A percentile compares a stretch with the other conserved stretches of the same genome.
phyloP scores from a whole-genome alignment of 768 basidiomycete species.

The Nidularia sp. region DNA sequence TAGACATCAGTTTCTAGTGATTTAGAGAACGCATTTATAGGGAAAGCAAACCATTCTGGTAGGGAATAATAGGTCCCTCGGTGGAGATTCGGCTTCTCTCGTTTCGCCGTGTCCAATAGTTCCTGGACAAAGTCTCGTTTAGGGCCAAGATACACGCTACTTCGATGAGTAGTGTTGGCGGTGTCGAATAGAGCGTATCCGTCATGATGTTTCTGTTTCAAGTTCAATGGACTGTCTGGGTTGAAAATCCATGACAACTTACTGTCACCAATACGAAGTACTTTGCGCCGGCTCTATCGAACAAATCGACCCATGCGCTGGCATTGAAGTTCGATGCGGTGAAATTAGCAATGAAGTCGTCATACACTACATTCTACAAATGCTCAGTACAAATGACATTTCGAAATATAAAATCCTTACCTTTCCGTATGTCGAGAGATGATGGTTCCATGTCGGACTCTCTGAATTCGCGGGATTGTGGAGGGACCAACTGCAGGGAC shows the following conservation, averaged over 20 bases:
- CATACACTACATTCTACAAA: slow-evolving; percentile 42
- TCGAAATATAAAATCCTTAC: slow-evolving; percentile 6
- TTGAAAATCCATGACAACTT: slow-evolving; percentile 5
- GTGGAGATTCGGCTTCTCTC: slow-evolving; percentile 44
- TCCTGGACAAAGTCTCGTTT: slow-evolving; percentile 49
- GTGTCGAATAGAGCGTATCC: slow-evolving; percentile 58
- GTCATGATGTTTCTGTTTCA: slow-evolving; percentile 54
- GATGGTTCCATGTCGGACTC: slow-evolving; percentile 43
- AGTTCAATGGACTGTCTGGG: too few relatives aligned
- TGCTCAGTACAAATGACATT: slow-evolving; percentile 9
- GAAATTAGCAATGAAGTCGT: slow-evolving; percentile 55
- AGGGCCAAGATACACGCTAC: slow-evolving; percentile 43
- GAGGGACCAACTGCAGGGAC: slow-evolving; percentile 26
- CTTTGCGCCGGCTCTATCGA: slow-evolving; percentile 54
- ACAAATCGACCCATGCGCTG: slow-evolving; percentile 49
- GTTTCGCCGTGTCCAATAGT: slow-evolving; percentile 44
- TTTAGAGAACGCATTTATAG: too few relatives aligned
- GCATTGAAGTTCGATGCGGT: slow-evolving; percentile 51
- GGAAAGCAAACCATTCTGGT: slow-evolving; percentile 41
- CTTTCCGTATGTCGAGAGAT: slow-evolving; percentile 44
- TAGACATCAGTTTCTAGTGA: too few relatives aligned
- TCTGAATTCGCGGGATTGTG: slow-evolving; percentile 28
- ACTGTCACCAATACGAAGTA: slow-evolving; percentile 58
- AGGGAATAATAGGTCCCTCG: slow-evolving; percentile 58
- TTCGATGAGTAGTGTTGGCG: slow-evolving; percentile 45